Evolutionary conservation across 2,329 filamentous ascomycete species (phyloP), one percentile per base, ranked within the genome.

Genomic region (Parastagonospora nodorum): DNA sequence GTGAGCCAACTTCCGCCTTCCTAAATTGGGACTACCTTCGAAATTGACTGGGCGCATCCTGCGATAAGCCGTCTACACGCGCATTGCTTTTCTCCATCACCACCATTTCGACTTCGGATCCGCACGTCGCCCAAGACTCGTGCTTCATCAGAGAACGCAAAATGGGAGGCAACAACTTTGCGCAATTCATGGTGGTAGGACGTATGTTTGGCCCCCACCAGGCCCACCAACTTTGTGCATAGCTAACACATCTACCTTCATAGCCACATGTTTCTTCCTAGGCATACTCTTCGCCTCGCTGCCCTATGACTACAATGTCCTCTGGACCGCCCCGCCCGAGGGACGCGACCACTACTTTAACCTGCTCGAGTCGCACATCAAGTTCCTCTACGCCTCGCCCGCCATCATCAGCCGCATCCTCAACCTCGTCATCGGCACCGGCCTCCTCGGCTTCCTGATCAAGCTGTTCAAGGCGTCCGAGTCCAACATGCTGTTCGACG

Each of bases 281-380:
- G 94, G 94, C 66, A 92, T 97, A 75, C 88, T 99, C 76, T 99
- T 97, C 84, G 92, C 92, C 66, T 87, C 88, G 57, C 95, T 97
- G 77, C 92, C 94, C 55, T 99, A 97, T 81, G 94, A 95, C 81
- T 94, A 91, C 78, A 88, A 90, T 53, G 87, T 94, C 57, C 88
- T 95, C 46, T 95, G 90, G 83, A 88, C 87, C 44, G 84, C 85
- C 28, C 85, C 84, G 9, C 37, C 46, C 36, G 81, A 81, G 80
- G 48, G 89, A 45, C 81, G 83, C 53, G 79, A 82, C 33, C 72
- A 82, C 37, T 95, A 93, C 83, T 92, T 90, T 72, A 84, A 88
- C 74, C 87, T 92, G 70, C 86, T 97, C 56, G 93, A 97, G 79
- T 83, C 84, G 41, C 94, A 99, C 80, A 86, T 97, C 50, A 87